Evolutionary conservation across 1,284 basidiomycete species (phyloP).

Genomic region (Volvariella surrecta): DNA sequence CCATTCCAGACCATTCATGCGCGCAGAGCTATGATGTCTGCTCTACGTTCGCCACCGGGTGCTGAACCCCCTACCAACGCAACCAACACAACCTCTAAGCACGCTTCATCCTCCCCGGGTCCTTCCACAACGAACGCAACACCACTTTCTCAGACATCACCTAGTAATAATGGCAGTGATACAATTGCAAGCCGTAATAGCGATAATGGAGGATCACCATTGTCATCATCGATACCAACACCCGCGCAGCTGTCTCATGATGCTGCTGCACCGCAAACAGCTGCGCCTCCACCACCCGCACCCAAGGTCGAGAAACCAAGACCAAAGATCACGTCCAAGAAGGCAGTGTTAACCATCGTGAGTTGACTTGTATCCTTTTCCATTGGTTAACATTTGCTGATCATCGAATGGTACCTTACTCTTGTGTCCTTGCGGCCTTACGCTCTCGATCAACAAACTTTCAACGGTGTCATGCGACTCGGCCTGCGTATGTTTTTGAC

Average conservation of each 20-base stretch:
- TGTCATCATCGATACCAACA: conserved; percentile 23
- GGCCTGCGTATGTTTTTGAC: too few species aligned
- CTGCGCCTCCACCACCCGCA: conserved; percentile 57
- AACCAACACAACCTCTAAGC: conserved; percentile 44
- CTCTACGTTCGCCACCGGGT: conserved; percentile 23
- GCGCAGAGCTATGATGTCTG: conserved; percentile 55
- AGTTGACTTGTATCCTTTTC: conserved; percentile 22
- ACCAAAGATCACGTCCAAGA: conserved; percentile 65
- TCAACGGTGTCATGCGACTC: too few species aligned
- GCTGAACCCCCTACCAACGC: conserved; percentile 25
- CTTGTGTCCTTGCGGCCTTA: too few species aligned
- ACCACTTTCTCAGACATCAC: too few species aligned
- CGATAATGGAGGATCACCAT: too few species aligned
- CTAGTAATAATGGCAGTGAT: too few species aligned
- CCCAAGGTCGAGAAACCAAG: conserved; percentile 57
- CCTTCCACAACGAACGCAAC: too few species aligned
- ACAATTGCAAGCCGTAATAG: too few species aligned
- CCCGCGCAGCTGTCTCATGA: conserved; percentile 42
- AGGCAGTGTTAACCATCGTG: conserved; percentile 80
- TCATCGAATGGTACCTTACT: too few species aligned
- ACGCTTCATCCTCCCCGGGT: too few species aligned
- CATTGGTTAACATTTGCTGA: conserved; percentile 3
- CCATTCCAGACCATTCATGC: conserved; percentile 18
- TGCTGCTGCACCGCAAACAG: conserved; percentile 59
- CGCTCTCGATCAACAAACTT: too few species aligned